phyloP scores from a whole-genome alignment of 345 rosid species.

The Salix suchowensis region DNA sequence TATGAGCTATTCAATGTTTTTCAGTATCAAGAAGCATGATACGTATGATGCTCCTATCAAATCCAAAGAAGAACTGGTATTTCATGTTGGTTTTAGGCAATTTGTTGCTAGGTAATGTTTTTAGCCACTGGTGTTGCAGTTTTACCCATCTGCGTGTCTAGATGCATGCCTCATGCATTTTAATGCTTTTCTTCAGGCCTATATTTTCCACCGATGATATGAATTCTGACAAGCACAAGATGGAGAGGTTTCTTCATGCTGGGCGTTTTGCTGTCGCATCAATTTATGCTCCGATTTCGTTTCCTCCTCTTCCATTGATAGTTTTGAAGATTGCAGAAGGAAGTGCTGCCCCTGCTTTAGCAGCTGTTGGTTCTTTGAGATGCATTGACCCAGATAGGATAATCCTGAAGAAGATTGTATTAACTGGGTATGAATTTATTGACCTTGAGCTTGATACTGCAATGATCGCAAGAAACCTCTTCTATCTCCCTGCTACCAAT shows the following conservation, averaged over 20 bases:
- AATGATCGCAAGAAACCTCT: neutral
- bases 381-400: conserved; percentile 77
- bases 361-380: conserved; percentile 88
- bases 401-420: conserved; percentile 73
- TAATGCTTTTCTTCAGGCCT: conserved; percentile 50
- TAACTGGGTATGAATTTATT: conserved; percentile 66
- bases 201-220: conserved; percentile 73
- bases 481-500: neutral
- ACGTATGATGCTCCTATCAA: conserved; percentile 70
- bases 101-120: conserved; percentile 68
- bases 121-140: neutral
- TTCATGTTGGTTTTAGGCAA: conserved; percentile 94
- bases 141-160: neutral
- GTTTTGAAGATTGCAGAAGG: conserved; percentile 56
- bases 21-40: conserved; percentile 80
- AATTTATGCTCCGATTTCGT: conserved; percentile 77
- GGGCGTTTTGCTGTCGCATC: conserved; percentile 80
- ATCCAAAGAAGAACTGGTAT: conserved; percentile 81
- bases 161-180: neutral
- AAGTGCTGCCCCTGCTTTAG: conserved; percentile 49
- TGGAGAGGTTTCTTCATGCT: conserved; percentile 93
- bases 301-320: conserved; percentile 78
- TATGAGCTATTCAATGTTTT: conserved; percentile 10
- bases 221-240: conserved; percentile 84
- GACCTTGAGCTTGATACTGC: neutral